Percentiles rank a stretch among this genome's conserved stretches.
phyloP scores from a whole-genome alignment of 768 basidiomycete species.

The button mushroom (Agaricus bisporus) region DNA sequence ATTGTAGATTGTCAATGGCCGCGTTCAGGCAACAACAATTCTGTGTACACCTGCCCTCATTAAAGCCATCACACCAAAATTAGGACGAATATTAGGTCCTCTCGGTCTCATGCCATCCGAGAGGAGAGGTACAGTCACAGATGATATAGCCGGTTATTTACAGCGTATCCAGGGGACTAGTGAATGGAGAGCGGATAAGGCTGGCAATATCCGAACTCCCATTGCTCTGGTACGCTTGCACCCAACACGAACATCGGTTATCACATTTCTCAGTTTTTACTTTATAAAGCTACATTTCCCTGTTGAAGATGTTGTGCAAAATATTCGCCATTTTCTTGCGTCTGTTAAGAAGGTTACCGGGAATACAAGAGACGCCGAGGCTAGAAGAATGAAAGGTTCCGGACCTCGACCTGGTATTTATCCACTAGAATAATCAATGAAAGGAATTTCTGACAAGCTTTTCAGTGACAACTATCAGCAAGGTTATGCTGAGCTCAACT shows the following conservation, averaged over 20 bases:
- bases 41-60: conserved; percentile 79
- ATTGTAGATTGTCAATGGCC: conserved; percentile 62
- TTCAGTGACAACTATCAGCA: conserved; percentile 69
- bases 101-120: conserved; percentile 94
- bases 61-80: conserved; percentile 67
- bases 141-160: conserved; percentile 81
- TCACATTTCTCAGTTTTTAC: too few relatives aligned
- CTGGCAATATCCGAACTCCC: conserved; percentile 77
- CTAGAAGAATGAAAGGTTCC: conserved; percentile 27
- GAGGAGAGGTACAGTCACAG: conserved; percentile 89
- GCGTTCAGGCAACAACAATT: conserved; percentile 76
- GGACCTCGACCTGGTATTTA: conserved; percentile 44
- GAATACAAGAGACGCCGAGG: conserved; percentile 49
- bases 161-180: conserved; percentile 71
- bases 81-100: conserved; percentile 78
- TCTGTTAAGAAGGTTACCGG: conserved; percentile 74
- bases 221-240: conserved; percentile 59
- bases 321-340: conserved; percentile 69
- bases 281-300: background rate
- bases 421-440: conserved; percentile 1
- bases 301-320: conserved; percentile 62
- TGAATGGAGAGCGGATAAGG: conserved; percentile 92
- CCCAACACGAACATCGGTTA: too few relatives aligned
- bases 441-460: conserved; percentile 5
- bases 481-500: conserved; percentile 77